Percentiles rank a stretch among this genome's conserved stretches.
Conservation (phyloP, 2,329 filamentous ascomycete species). For the Ceratocystis cacaofunesta region DNA sequence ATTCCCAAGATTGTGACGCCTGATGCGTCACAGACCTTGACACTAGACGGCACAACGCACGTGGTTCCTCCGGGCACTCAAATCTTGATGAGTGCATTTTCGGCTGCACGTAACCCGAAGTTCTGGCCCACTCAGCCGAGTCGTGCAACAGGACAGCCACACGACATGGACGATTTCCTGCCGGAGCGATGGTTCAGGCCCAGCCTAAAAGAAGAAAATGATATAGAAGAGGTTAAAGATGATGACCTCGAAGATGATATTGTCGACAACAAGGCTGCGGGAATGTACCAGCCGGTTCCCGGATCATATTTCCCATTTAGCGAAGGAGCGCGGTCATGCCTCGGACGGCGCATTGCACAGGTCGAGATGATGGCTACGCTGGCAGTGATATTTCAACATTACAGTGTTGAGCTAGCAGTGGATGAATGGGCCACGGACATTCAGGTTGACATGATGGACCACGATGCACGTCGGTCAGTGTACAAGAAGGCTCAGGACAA, state of each 20-base stretch:
- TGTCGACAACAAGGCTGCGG: constrained; percentile 20
- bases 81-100: constrained; percentile 41
- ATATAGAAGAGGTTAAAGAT: constrained; percentile 18
- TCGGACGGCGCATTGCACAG: constrained; percentile 44
- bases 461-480: constrained; percentile 32
- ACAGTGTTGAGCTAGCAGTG: constrained; percentile 57
- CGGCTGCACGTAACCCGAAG: constrained; percentile 51
- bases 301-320: constrained; percentile 45
- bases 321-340: constrained; percentile 41
- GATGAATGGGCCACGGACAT: constrained; percentile 41
- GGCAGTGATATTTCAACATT: constrained; percentile 40
- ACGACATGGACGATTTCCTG: constrained; percentile 52
- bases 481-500: constrained; percentile 47
- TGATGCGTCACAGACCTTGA: constrained; percentile 39
- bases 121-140: constrained; percentile 49
- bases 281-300: constrained; percentile 44
- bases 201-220: not conserved
- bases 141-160: constrained; percentile 27
- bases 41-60: constrained; percentile 41
- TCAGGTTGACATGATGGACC: constrained; percentile 37
- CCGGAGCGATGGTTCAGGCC: constrained; percentile 57
- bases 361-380: constrained; percentile 43
- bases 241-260: constrained; percentile 2
- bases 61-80: constrained; percentile 41
- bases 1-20: constrained; percentile 52